Base-by-base conservation (phyloP, 2,329 filamentous ascomycete genomes). In the Cladorrhinum sp. region DNA sequence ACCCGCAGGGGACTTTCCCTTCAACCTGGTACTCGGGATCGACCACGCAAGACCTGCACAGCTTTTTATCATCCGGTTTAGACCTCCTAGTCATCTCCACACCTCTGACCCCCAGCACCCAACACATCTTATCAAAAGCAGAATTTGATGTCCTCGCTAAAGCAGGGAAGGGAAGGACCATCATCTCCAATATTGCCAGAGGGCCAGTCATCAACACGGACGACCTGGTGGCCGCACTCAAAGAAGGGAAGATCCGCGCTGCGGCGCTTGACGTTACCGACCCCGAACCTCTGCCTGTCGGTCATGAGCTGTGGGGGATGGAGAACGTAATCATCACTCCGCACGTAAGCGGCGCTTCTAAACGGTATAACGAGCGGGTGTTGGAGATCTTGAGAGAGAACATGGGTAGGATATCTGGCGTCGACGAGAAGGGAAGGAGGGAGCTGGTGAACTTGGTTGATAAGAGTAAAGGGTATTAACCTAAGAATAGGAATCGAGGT, bases 201-300 rank as follows among this genome's bases (percentile, higher is more conserved):
- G 90, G 80, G 0, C 74, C 76, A 0, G 74, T 83, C 14, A 70
- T 83, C 21, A 68, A 79, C 54, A 80, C 79, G 1, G 74, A 81
- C 1, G 87, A 84, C 1, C 71, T 94, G 55, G 80, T 91, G 18
- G 76, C 77, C 1, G 87, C 88, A 0, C 74, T 93, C 10, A 74
- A 82, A 42, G 64, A 64, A 2, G 77, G 71, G 4, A 53, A 70
- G 16, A 76, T 80, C 53, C 69, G 78, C 2, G 90, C 90, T 28
- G 91, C 90, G 0, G 89, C 89, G 1, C 74, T 94, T 46, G 90
- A 93, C 70, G 90, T 94, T 1, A 89, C 90, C 1, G 89, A 93
- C 62, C 90, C 90, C 0, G 91, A 94, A 72, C 91, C 91, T 0
- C 72, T 94, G 64, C 89, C 89, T 0, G 74, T 79, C 2, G 83